Conservation (phyloP, 164 flowering plant genomes). For the Stephania yunnanensis region DNA sequence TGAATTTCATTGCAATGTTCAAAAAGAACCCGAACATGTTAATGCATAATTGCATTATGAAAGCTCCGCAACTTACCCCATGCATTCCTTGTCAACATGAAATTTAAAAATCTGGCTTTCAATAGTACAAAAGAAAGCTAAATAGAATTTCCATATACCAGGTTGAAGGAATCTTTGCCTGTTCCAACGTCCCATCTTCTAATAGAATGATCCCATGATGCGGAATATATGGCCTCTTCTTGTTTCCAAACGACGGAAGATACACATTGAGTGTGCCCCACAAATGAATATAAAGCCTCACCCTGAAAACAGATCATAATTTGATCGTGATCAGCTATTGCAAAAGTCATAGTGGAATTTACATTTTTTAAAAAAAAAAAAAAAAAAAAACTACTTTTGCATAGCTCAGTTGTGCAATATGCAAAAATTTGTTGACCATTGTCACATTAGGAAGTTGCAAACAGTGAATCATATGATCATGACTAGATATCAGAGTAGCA, state of each 20-base stretch:
- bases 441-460: not conserved
- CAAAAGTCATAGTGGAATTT: not conserved
- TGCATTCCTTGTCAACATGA: not conserved
- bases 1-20: too few relatives aligned
- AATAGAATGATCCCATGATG: constrained; percentile 93
- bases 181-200: constrained; percentile 89
- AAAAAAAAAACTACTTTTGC: not conserved
- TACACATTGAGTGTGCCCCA: constrained; percentile 87
- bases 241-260: constrained; percentile 83
- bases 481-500: not conserved
- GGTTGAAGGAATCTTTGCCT: constrained; percentile 55
- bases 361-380: not conserved
- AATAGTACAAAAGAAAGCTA: too few relatives aligned
- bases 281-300: constrained; percentile 63
- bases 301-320: constrained; percentile 35
- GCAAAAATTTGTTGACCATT: not conserved
- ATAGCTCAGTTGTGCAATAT: not conserved
- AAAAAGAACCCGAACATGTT: too few relatives aligned
- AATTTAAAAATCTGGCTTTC: not conserved
- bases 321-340: not conserved
- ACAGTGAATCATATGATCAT: not conserved
- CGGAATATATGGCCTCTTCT: constrained; percentile 60
- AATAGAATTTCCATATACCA: constrained; percentile 33
- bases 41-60: not conserved
- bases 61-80: not conserved